A percentile compares a stretch with the other conserved stretches of the same genome.
These are phyloP conservation scores for Metarhizium anisopliae DNA, from an alignment of 2,329 filamentous ascomycete genomes.

Conservation along the genomic window DNA sequence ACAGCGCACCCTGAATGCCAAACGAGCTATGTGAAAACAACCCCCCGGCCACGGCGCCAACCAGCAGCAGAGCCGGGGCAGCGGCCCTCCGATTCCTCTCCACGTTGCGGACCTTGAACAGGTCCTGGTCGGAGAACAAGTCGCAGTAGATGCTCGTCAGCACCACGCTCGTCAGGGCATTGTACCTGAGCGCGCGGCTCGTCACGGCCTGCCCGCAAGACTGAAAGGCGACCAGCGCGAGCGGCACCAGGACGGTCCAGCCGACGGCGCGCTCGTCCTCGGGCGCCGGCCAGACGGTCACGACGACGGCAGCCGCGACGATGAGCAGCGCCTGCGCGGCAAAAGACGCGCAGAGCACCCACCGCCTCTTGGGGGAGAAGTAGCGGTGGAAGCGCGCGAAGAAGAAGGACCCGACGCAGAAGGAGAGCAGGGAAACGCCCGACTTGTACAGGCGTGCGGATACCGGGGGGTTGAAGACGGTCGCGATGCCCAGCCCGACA, in stretches of 20 bases:
- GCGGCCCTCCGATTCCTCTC: conserved; percentile 42
- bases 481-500: conserved; percentile 62
- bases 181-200: conserved; percentile 59
- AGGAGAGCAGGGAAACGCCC: conserved; percentile 57
- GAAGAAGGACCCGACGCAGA: conserved; percentile 63
- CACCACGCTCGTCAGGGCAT: conserved; percentile 67
- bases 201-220: conserved; percentile 71
- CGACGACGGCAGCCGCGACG: conserved; percentile 41
- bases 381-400: conserved; percentile 60
- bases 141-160: conserved; percentile 78
- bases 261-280: conserved; percentile 32
- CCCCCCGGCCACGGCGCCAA: conserved; percentile 42
- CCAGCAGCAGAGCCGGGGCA: conserved; percentile 39
- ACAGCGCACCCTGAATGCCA: conserved; percentile 46
- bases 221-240: conserved; percentile 66
- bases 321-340: conserved; percentile 41
- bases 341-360: conserved; percentile 56
- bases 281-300: conserved; percentile 34
- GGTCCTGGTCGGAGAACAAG: conserved; percentile 55
- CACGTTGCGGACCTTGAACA: conserved; percentile 35
- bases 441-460: conserved; percentile 43
- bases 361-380: conserved; percentile 52
- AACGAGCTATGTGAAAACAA: conserved; percentile 36
- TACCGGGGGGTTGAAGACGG: conserved; percentile 28
- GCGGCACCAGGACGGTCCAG: conserved; percentile 56